Percentiles rank a stretch among this genome's conserved stretches.
phyloP scores from a whole-genome alignment of 2,329 filamentous ascomycete genomes.

The Cryphonectria nitschkei region DNA sequence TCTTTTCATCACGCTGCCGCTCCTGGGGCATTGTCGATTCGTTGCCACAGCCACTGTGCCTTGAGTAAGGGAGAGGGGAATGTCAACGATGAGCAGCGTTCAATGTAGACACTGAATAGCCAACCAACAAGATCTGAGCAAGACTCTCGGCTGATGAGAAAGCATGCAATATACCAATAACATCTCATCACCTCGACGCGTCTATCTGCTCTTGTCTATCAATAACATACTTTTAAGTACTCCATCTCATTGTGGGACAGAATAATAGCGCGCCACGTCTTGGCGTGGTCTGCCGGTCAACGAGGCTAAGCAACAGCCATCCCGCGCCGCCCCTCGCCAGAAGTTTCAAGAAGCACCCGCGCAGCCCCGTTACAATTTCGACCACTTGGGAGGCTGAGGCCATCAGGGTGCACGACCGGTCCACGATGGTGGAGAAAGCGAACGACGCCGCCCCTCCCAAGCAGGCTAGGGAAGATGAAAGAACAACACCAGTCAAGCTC shows the following conservation, averaged over 20 bases:
- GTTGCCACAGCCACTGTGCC: too few species aligned
- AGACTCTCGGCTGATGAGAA: background rate
- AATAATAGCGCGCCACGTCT: background rate
- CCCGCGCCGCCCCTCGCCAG: background rate
- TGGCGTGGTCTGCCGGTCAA: background rate
- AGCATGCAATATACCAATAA: background rate
- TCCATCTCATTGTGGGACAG: background rate
- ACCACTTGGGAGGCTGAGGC: background rate
- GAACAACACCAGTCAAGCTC: background rate
- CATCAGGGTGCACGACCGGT: background rate
- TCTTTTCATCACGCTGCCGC: background rate
- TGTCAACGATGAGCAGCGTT: background rate
- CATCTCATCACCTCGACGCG: background rate
- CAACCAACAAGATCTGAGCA: background rate
- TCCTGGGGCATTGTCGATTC: background rate
- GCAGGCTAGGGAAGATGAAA: background rate
- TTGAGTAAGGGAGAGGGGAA: too few species aligned
- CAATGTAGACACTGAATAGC: background rate
- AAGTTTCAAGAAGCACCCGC: conserved; percentile 3
- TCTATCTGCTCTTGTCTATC: background rate
- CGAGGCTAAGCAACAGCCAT: conserved; percentile 2
- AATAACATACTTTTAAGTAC: background rate
- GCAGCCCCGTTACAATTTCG: background rate
- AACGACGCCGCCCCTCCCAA: background rate
- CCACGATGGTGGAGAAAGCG: conserved; percentile 1